These are phyloP conservation scores for Rutstroemia sp. DNA, from an alignment of 2,329 filamentous ascomycete genomes.

Conservation along the genomic window DNA sequence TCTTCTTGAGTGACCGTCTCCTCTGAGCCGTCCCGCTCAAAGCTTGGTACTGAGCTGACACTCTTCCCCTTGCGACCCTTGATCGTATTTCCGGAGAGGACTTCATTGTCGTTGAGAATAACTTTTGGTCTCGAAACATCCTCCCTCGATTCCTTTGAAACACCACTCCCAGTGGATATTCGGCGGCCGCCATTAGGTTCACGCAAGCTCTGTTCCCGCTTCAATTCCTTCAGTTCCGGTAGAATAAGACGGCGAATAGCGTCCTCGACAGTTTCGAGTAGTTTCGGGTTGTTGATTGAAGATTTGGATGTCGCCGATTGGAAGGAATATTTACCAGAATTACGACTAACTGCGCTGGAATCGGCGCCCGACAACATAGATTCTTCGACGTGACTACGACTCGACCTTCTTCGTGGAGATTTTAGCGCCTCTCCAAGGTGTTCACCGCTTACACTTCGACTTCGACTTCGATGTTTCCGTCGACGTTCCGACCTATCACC, in stretches of 20 bases:
- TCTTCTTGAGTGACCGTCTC: constrained; percentile 44
- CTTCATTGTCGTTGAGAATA: constrained; percentile 48
- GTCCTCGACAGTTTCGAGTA: constrained; percentile 67
- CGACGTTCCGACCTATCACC: constrained; percentile 40
- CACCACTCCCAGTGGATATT: constrained; percentile 33
- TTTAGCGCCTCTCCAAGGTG: constrained; percentile 39
- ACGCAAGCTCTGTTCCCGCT: constrained; percentile 78
- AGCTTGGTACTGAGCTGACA: constrained; percentile 34
- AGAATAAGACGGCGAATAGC: constrained; percentile 68
- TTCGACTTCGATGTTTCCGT: constrained; percentile 36
- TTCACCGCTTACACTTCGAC: constrained; percentile 38
- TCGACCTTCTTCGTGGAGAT: constrained; percentile 39
- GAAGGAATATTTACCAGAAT: constrained; percentile 51
- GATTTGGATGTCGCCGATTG: constrained; percentile 48
- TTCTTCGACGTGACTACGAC: constrained; percentile 45
- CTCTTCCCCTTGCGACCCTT: constrained; percentile 44
- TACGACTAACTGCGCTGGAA: constrained; percentile 50
- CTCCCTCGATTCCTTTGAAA: constrained; percentile 43
- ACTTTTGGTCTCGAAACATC: constrained; percentile 46
- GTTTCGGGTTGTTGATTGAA: constrained; percentile 64
- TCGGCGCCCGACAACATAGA: constrained; percentile 38
- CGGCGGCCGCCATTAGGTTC: constrained; percentile 34
- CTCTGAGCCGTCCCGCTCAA: constrained; percentile 37
- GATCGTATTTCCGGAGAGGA: constrained; percentile 47
- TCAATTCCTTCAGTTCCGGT: constrained; percentile 84